These are phyloP conservation scores for Lactarius trivialis DNA, from an alignment of 768 basidiomycete species.

Conservation along the genomic window DNA sequence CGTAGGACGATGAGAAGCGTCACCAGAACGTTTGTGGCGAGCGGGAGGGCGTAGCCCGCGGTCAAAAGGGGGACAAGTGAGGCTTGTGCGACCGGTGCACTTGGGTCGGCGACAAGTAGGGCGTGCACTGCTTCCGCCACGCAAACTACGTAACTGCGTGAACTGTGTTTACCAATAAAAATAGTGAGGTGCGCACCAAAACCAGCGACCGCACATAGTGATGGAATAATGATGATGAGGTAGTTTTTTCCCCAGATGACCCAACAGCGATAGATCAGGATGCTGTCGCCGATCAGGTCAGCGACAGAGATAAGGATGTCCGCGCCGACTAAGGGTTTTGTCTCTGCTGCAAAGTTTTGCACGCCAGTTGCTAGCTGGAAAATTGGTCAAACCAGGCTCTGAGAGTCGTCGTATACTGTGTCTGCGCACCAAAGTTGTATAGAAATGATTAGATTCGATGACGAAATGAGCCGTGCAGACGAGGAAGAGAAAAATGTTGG, in stretches of 20 bases:
- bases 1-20: not conserved
- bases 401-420: not conserved
- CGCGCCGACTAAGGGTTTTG: constrained; percentile 27
- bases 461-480: not conserved
- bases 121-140: not conserved
- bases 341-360: constrained; percentile 29
- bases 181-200: not conserved
- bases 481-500: not conserved
- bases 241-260: constrained; percentile 10
- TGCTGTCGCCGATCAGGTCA: constrained; percentile 32
- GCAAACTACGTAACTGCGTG: not conserved
- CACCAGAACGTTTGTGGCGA: not conserved
- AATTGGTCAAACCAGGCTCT: not conserved
- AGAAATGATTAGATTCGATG: not conserved
- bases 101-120: not conserved
- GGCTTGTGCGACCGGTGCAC: not conserved
- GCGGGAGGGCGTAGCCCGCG: not conserved
- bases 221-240: not conserved
- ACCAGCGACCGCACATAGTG: not conserved
- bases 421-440: not conserved
- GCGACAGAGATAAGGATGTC: constrained; percentile 34
- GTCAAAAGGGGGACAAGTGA: not conserved
- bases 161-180: not conserved
- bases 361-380: constrained; percentile 23
- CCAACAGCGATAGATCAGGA: constrained; percentile 38